phyloP scores from a whole-genome alignment of 208 protist genomes.

The Trypanosoma scelopori region DNA sequence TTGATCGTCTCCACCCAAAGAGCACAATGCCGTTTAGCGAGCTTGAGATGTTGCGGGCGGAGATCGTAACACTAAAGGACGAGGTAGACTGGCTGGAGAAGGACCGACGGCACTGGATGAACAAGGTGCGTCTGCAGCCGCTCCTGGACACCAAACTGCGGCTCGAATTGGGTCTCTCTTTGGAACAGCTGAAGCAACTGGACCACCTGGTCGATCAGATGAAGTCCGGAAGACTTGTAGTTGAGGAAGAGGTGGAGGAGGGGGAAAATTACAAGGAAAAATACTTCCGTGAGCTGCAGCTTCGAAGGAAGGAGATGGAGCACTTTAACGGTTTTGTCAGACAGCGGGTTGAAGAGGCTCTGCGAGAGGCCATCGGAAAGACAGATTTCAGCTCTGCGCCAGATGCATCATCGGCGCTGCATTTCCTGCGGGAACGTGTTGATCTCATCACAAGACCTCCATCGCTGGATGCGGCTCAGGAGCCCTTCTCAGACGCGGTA shows the following conservation, averaged over 20 bases:
- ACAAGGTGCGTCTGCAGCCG: slow-evolving; percentile 88
- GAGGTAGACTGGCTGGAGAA: slow-evolving; percentile 89
- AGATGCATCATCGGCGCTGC: slow-evolving; percentile 46
- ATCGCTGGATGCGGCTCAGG: slow-evolving; percentile 26
- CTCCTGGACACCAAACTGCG: slow-evolving; percentile 87
- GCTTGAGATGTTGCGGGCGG: slow-evolving; percentile 75
- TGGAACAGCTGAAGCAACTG: slow-evolving; percentile 81
- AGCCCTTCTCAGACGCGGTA: not conserved
- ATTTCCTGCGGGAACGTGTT: slow-evolving; percentile 64
- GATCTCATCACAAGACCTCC: slow-evolving; percentile 48
- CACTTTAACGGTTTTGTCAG: slow-evolving; percentile 82
- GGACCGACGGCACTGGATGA: slow-evolving; percentile 88
- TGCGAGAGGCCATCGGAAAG: slow-evolving; percentile 55
- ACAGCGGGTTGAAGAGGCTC: slow-evolving; percentile 61
- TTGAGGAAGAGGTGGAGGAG: slow-evolving; percentile 45
- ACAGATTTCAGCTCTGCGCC: slow-evolving; percentile 25
- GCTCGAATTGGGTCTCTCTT: slow-evolving; percentile 77
- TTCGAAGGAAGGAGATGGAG: slow-evolving; percentile 59
- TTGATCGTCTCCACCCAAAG: slow-evolving; percentile 74
- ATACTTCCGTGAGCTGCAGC: slow-evolving; percentile 70
- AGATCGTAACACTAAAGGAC: slow-evolving; percentile 75
- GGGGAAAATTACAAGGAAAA: slow-evolving; percentile 76
- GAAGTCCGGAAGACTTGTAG: slow-evolving; percentile 57
- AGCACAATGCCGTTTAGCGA: slow-evolving; percentile 66
- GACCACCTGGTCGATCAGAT: slow-evolving; percentile 85